Evolutionary conservation across 257 asterid species (phyloP).

Genomic region (Rhazya stricta): DNA sequence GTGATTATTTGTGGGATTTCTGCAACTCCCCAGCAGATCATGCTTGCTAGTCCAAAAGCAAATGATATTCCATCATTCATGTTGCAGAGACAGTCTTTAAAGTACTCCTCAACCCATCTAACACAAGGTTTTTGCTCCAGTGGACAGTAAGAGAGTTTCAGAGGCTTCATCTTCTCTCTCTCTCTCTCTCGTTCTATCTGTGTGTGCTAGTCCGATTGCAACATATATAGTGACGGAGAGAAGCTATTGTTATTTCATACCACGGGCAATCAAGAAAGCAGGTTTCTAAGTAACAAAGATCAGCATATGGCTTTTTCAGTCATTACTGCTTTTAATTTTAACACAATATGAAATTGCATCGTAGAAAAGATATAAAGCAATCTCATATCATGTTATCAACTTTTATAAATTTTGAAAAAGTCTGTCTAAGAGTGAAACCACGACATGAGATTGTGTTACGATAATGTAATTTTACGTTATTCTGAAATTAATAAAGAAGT

Average conservation of each 20-base stretch:
- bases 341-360: no score
- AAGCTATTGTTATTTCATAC: neutral
- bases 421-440: no score
- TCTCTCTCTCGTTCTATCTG: neutral
- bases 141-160: constrained; percentile 3
- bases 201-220: neutral
- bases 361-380: no score
- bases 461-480: no score
- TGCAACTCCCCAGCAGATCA: constrained; percentile 49
- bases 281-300: no score
- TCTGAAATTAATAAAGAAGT: no score
- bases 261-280: neutral
- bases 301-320: no score
- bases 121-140: constrained; percentile 23
- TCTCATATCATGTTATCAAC: no score
- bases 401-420: no score
- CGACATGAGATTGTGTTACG: no score
- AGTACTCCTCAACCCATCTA: constrained; percentile 31
- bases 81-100: constrained; percentile 50
- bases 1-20: constrained; percentile 62
- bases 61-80: constrained; percentile 43
- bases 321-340: no score
- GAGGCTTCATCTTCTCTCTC: constrained; percentile 4
- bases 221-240: neutral
- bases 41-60: constrained; percentile 42